Base-by-base conservation (phyloP, 2,329 filamentous ascomycete species). In the Colletotrichum neosansevieriae region DNA sequence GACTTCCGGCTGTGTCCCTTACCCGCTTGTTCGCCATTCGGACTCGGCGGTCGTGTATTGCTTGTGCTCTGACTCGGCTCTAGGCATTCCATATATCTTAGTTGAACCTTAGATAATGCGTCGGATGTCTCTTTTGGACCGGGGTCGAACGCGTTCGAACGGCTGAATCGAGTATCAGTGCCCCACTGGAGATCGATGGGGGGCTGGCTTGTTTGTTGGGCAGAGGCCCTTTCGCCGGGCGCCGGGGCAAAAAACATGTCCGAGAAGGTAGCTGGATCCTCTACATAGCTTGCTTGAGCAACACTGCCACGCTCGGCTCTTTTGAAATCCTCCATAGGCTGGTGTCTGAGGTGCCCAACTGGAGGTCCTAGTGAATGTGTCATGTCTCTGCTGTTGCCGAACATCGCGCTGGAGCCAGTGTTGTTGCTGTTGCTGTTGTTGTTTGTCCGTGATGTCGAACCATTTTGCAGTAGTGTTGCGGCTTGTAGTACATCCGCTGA, bases 91-190 rank as follows among this genome's bases (percentile, higher is more conserved):
- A 92, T 78, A 42, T 85, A 82, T 12, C 85, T 83, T 15, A 91
- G 77, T 49, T 89, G 82, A 38, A 84, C 82, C 68, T 85, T 83
- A 42, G 87, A 84, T 36, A 89, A 77, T 12, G 85, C 83, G 67
- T 90, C 88, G 36, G 83, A 82, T 3, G 87, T 87, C 42, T 90
- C 88, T 72, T 87, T 84, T 6, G 85, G 82, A 10, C 82, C 81
- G 1, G 89, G 86, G 6, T 87, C 79, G 73, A 90, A 93, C n/a
- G 83, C 85, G 72, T 88, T 86, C 6, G 83, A 76, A 21, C 79
- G 77, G 69, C 81, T 84, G 75, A 93, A 93, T 65, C 82, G 87
- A n/a, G 84, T 76, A 76, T 93, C 91, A 1, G 91, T 91, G 10
- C 91, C 91, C 86, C 89, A 93, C 70, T 87, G 86, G 50, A 91